Conservation (phyloP, 2,329 filamentous ascomycete genomes). For the Scedosporium aurantiacum region DNA sequence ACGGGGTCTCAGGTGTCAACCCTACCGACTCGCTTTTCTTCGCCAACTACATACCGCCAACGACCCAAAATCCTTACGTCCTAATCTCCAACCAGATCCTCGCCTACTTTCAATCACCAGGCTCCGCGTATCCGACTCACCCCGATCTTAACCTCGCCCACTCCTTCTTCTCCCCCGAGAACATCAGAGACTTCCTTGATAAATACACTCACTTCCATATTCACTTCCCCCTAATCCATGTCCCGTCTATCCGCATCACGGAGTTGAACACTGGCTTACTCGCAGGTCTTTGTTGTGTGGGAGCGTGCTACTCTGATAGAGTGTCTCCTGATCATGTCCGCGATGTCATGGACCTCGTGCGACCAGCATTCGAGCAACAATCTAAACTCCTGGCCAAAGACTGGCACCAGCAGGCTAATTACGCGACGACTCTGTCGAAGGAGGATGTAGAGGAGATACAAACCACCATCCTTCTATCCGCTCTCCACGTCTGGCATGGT, state of each 20-base stretch:
- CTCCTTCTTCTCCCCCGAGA: conserved; percentile 51
- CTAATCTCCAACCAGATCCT: conserved; percentile 45
- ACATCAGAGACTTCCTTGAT: conserved; percentile 59
- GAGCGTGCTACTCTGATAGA: conserved; percentile 62
- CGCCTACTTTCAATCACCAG: conserved; percentile 38
- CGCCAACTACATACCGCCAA: conserved; percentile 35
- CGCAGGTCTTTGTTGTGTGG: conserved; percentile 60
- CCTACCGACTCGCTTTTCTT: conserved; percentile 35
- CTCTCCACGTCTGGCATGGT: conserved; percentile 60
- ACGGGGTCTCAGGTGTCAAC: conserved; percentile 31
- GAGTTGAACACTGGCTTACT: conserved; percentile 57
- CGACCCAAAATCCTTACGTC: conserved; percentile 38
- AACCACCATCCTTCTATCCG: conserved; percentile 50
- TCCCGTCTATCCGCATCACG: conserved; percentile 58
- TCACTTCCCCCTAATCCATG: conserved; percentile 63
- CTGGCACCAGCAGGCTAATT: conserved; percentile 4
- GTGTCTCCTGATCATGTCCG: conserved; percentile 50
- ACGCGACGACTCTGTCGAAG: conserved; percentile 12
- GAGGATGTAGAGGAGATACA: conserved; percentile 55
- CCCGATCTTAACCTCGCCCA: conserved; percentile 37
- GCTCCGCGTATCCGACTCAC: conserved; percentile 43
- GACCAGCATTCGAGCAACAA: conserved; percentile 38
- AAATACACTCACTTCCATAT: conserved; percentile 62
- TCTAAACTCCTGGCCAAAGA: conserved; percentile 16
- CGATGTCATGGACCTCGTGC: conserved; percentile 55